Evolutionary conservation across 345 rosid species (phyloP).

Genomic region (Acer campestre): DNA sequence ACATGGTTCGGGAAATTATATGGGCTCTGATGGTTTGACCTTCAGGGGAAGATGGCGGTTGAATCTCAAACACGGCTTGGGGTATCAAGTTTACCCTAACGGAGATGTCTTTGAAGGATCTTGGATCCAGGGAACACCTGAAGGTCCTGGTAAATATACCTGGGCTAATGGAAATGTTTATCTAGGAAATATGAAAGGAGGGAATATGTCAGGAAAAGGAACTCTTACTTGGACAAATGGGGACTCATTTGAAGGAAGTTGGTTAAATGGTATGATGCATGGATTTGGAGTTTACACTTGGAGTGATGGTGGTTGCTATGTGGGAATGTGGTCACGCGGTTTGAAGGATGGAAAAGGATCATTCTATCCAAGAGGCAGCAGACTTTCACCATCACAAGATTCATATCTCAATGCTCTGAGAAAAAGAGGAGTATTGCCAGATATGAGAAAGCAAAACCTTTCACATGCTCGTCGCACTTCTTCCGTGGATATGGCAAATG

Average conservation of each 20-base stretch:
- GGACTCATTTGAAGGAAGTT: slow-evolving; percentile 89
- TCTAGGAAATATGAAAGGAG: slow-evolving; percentile 87
- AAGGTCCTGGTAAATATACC: slow-evolving; percentile 91
- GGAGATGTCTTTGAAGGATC: slow-evolving; percentile 89
- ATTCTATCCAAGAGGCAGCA: slow-evolving; percentile 81
- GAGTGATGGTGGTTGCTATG: slow-evolving; percentile 85
- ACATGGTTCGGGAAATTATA: slow-evolving; percentile 75
- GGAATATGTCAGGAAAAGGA: slow-evolving; percentile 97
- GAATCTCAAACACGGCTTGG: slow-evolving; percentile 91
- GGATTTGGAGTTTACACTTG: slow-evolving; percentile 94
- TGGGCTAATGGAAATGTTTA: slow-evolving; percentile 87
- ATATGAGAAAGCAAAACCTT: slow-evolving; percentile 67
- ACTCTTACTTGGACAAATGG: slow-evolving; percentile 83
- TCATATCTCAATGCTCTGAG: slow-evolving; percentile 78
- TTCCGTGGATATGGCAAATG: slow-evolving; percentile 62
- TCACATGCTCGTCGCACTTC: slow-evolving; percentile 63
- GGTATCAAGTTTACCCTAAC: slow-evolving; percentile 73
- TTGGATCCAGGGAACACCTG: slow-evolving; percentile 87
- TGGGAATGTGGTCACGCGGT: slow-evolving; percentile 94
- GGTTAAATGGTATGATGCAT: slow-evolving; percentile 94
- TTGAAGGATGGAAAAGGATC: slow-evolving; percentile 97
- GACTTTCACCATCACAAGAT: slow-evolving; percentile 72
- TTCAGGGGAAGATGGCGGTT: slow-evolving; percentile 91
- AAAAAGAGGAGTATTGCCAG: slow-evolving; percentile 86
- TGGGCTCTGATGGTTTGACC: slow-evolving; percentile 48